phyloP scores from a whole-genome alignment of 2,329 filamentous ascomycete species.

The Eutypa lata region DNA sequence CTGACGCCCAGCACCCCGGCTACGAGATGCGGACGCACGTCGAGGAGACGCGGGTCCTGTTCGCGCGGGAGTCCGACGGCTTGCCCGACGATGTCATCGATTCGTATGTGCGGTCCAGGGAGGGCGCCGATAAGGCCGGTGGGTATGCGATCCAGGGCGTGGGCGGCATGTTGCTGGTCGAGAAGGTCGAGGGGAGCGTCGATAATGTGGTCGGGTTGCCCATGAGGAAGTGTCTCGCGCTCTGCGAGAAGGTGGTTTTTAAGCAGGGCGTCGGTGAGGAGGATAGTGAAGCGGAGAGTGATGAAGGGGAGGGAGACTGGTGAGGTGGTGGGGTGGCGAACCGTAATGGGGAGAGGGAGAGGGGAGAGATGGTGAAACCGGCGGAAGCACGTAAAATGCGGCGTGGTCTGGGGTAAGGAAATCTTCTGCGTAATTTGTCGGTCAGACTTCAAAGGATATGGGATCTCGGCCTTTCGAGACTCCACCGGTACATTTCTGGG shows the following conservation, averaged over 20 bases:
- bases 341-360: conserved; percentile 7
- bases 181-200: conserved; percentile 82
- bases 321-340: conserved; percentile 6
- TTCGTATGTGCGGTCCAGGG: conserved; percentile 75
- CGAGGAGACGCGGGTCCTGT: conserved; percentile 89
- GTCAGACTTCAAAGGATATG: no score
- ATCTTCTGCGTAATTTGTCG: no score
- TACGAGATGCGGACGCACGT: conserved; percentile 79
- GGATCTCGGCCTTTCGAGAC: no score
- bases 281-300: conserved; percentile 51
- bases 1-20: conserved; percentile 77
- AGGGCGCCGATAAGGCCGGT: conserved; percentile 94
- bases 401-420: no score
- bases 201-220: conserved; percentile 96
- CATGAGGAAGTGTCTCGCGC: conserved; percentile 68
- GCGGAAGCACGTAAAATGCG: no score
- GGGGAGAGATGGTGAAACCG: not conserved
- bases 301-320: conserved; percentile 37
- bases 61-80: conserved; percentile 62
- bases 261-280: conserved; percentile 55
- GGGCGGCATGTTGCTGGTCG: conserved; percentile 80
- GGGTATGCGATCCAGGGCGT: conserved; percentile 93
- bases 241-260: conserved; percentile 87
- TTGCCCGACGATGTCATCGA: conserved; percentile 77
- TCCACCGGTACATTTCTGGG: no score